These are phyloP conservation scores for Verticillium tricorpus DNA, from an alignment of 2,329 filamentous ascomycete species.

Conservation along the genomic window DNA sequence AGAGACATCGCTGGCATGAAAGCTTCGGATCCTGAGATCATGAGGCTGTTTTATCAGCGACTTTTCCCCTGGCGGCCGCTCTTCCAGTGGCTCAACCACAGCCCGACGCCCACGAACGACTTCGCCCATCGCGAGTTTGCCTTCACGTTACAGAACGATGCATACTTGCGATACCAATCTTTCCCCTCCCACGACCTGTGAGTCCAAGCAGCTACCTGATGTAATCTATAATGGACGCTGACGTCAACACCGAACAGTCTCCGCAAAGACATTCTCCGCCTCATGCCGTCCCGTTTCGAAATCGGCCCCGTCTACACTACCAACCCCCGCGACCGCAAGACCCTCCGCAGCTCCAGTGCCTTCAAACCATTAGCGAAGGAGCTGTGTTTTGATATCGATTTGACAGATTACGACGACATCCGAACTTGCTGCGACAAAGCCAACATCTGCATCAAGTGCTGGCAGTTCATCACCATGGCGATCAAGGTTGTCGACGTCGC, in stretches of 20 bases:
- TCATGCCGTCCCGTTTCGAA: slow-evolving; percentile 92
- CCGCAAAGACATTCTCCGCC: slow-evolving; percentile 82
- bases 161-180: slow-evolving; percentile 86
- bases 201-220: slow-evolving; percentile 7
- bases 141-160: slow-evolving; percentile 88
- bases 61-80: slow-evolving; percentile 92
- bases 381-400: slow-evolving; percentile 97
- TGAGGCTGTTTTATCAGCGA: slow-evolving; percentile 92
- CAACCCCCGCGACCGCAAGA: slow-evolving; percentile 91
- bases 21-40: slow-evolving; percentile 73
- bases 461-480: slow-evolving; percentile 96
- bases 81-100: slow-evolving; percentile 98
- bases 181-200: slow-evolving; percentile 51
- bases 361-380: slow-evolving; percentile 91
- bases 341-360: slow-evolving; percentile 69
- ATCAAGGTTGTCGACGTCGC: slow-evolving; percentile 89
- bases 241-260: slow-evolving; percentile 44
- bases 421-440: slow-evolving; percentile 92
- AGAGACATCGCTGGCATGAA: slow-evolving; percentile 33
- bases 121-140: slow-evolving; percentile 95
- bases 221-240: background rate
- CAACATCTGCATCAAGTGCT: slow-evolving; percentile 91
- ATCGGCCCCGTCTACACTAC: slow-evolving; percentile 96
- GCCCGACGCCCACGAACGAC: slow-evolving; percentile 76
- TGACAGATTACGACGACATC: slow-evolving; percentile 98